These are phyloP conservation scores for Plectosphaerella cucumerina DNA, from an alignment of 2,329 filamentous ascomycete genomes.

Conservation along the genomic window DNA sequence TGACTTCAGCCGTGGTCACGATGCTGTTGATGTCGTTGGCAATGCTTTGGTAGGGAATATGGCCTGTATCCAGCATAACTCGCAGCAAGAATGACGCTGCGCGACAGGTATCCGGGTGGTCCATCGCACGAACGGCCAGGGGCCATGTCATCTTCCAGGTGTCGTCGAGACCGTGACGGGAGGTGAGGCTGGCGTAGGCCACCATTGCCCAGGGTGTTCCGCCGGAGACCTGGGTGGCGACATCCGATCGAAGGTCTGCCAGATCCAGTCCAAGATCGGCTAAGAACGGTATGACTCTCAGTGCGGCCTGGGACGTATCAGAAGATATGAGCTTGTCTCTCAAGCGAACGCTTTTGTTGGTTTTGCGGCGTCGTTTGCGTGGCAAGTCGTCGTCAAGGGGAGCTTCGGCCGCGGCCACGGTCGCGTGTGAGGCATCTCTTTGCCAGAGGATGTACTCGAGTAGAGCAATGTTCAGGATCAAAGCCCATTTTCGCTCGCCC, in stretches of 20 bases:
- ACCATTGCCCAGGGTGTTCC: constrained; percentile 88
- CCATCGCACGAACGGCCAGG: constrained; percentile 64
- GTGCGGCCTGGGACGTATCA: constrained; percentile 38
- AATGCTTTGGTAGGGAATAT: constrained; percentile 65
- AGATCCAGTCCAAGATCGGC: constrained; percentile 28
- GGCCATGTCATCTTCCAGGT: constrained; percentile 76
- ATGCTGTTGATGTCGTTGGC: constrained; percentile 69
- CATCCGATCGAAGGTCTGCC: neutral
- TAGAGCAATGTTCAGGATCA: constrained; percentile 54
- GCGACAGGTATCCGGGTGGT: constrained; percentile 66
- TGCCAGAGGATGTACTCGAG: constrained; percentile 46
- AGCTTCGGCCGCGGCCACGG: constrained; percentile 9
- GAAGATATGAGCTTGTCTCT: constrained; percentile 42
- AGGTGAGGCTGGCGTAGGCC: constrained; percentile 57
- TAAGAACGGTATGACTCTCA: constrained; percentile 57
- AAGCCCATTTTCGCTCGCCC: constrained; percentile 56
- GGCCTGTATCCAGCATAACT: constrained; percentile 57
- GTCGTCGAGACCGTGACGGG: neutral
- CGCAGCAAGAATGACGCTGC: constrained; percentile 72
- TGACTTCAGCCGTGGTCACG: constrained; percentile 72
- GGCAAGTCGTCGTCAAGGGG: constrained; percentile 37
- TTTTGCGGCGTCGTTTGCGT: constrained; percentile 45
- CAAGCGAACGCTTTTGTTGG: constrained; percentile 38
- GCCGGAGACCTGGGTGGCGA: constrained; percentile 22
- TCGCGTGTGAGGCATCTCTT: constrained; percentile 15